Base-by-base conservation (phyloP, 23 red algal genomes). In the Agarophyton chilense region DNA sequence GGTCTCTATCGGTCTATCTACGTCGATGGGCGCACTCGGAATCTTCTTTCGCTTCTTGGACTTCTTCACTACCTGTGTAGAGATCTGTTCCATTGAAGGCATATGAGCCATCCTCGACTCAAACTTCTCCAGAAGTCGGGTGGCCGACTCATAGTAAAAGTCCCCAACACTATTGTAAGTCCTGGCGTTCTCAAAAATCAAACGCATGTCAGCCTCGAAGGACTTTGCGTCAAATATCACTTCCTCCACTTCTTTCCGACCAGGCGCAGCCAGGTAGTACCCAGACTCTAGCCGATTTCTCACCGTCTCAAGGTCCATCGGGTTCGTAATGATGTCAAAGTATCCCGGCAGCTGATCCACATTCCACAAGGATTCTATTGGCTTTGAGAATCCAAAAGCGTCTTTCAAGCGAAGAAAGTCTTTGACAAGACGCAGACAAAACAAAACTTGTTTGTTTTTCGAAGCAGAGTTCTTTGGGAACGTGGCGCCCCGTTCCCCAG, bases 281-380 rank as follows among this genome's bases (percentile, higher is more conserved):
- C 96, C 93, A 49, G 64, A 52, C 38, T 98, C 93, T 49, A 98
- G 39, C 32, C 82, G 78, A 54, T 94, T 63, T 39, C 79, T 75
- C 32, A 98, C 90, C 7, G 96, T 98, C 10, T 92, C 89, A 29
- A 98, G 49, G 67, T 98, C 96, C 96, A 98, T 98, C 10, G 93
- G 93, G 17, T 79, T 83, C 42, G 85, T 90, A 29, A 98, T 77
- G 19, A 95, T 94, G 47, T 98, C 90, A 72, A 94, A 94, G 71
- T 98, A 98, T 33, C 93, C 96, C 12, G 96, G 96, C 24, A 98
- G 55, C 57, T 86, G 74, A 42, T 98, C 96, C n/a, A 73, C 41
- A 14, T 77, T 35, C 90, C 93, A 98, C 19, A 98, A 72, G 39
- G 94, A 58, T 34, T 91, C 84, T 55, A 98, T 89, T 38, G 96